Conservation (phyloP, 2,329 filamentous ascomycete species). For the Cercospora beticola region DNA sequence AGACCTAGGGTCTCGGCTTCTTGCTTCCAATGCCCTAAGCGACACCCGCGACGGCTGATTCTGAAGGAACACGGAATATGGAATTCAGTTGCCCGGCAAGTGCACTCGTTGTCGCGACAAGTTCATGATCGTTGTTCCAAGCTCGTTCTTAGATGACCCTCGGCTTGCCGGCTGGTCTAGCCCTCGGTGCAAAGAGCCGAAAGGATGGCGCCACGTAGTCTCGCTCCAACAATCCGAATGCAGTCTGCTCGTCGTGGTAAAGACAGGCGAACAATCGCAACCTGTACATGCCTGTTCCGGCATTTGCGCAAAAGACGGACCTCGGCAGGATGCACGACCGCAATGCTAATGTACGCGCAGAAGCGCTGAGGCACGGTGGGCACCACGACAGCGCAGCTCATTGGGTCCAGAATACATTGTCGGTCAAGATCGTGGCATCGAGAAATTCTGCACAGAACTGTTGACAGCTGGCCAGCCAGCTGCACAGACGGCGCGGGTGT, state of each 20-base stretch:
- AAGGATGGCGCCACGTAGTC: not conserved
- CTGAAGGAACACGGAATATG: not conserved
- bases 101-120: not conserved
- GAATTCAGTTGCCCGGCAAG: not conserved
- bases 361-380: not conserved
- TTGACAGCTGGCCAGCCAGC: not conserved
- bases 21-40: not conserved
- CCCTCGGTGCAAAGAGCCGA: not conserved
- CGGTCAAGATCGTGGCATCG: not conserved
- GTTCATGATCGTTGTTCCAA: not conserved
- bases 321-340: not conserved
- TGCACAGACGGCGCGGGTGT: not conserved
- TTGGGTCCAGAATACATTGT: not conserved
- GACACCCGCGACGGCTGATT: not conserved
- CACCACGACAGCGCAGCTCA: not conserved
- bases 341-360: not conserved
- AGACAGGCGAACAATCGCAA: not conserved
- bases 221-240: not conserved
- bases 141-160: not conserved
- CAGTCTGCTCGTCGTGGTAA: not conserved
- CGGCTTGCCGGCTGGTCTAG: not conserved
- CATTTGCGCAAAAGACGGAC: not conserved
- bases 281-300: not conserved
- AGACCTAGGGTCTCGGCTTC: too few relatives aligned
- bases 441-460: not conserved